phyloP scores from a whole-genome alignment of 2,329 filamentous ascomycete genomes.

The Purpureocillium takamizusanense region DNA sequence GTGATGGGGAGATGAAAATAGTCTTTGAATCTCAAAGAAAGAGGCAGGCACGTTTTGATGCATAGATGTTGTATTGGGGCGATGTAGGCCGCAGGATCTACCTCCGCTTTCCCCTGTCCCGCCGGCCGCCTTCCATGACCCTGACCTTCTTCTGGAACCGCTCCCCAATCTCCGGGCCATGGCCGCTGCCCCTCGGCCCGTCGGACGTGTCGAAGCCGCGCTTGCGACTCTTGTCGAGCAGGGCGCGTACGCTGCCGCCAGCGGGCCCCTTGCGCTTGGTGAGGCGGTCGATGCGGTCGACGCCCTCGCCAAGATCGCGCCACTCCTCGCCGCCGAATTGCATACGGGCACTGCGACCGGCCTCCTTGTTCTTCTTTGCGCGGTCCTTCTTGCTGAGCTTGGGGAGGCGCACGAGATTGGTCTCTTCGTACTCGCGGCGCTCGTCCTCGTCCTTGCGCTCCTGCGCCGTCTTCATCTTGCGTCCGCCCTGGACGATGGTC shows the following conservation, averaged over 20 bases:
- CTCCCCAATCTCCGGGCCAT: slow-evolving; percentile 57
- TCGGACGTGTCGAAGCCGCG: slow-evolving; percentile 60
- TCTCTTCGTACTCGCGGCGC: slow-evolving; percentile 79
- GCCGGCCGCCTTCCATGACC: slow-evolving; percentile 37
- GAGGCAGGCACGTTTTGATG: too few species aligned
- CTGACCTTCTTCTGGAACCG: slow-evolving; percentile 63
- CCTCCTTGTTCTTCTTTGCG: slow-evolving; percentile 51
- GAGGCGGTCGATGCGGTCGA: slow-evolving; percentile 76
- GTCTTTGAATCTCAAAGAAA: not conserved
- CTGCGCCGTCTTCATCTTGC: slow-evolving; percentile 66
- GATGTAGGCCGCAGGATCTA: slow-evolving; percentile 14
- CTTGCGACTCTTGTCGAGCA: slow-evolving; percentile 82
- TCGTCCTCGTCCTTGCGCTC: slow-evolving; percentile 74
- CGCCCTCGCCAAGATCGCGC: slow-evolving; percentile 73
- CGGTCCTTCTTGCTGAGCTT: slow-evolving; percentile 81
- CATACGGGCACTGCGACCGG: slow-evolving; percentile 49
- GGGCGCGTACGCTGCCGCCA: slow-evolving; percentile 45
- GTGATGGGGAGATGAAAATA: not conserved
- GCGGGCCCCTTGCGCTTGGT: slow-evolving; percentile 59
- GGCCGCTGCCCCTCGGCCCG: slow-evolving; percentile 56
- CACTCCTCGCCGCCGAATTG: slow-evolving; percentile 85
- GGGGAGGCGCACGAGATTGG: slow-evolving; percentile 81
- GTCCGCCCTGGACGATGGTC: slow-evolving; percentile 71
- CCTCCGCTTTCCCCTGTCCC: slow-evolving; percentile 33
- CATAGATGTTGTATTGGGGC: too few species aligned